Conservation (phyloP, 2,329 filamentous ascomycete genomes). For the Rugonectria rugulosa region DNA sequence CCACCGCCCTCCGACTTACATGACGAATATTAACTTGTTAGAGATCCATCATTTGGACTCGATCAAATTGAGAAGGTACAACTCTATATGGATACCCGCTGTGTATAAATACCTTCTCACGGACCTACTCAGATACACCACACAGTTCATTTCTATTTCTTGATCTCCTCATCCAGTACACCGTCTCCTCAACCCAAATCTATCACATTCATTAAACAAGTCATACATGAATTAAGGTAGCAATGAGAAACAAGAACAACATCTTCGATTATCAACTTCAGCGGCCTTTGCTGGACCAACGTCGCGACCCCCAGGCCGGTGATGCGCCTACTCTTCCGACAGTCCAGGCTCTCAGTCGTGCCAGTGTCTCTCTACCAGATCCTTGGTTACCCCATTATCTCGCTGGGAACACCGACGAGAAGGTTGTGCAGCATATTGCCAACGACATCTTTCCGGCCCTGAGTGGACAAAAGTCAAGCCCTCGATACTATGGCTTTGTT, state of each 20-base stretch:
- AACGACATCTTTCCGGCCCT: slow-evolving; percentile 64
- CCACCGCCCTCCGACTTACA: slow-evolving; percentile 11
- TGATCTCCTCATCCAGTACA: background rate
- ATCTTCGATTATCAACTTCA: slow-evolving; percentile 38
- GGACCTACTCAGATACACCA: background rate
- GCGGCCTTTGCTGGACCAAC: slow-evolving; percentile 24
- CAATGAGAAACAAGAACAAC: slow-evolving; percentile 31
- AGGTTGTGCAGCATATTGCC: slow-evolving; percentile 52
- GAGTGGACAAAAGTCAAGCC: slow-evolving; percentile 68
- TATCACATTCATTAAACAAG: no score
- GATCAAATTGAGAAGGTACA: background rate
- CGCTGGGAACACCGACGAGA: slow-evolving; percentile 38
- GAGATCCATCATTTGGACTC: background rate
- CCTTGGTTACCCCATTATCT: slow-evolving; percentile 43
- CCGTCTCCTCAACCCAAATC: background rate
- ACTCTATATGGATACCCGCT: background rate
- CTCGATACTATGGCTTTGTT: slow-evolving; percentile 88
- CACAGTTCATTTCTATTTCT: background rate
- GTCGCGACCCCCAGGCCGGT: slow-evolving; percentile 8
- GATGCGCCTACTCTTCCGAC: slow-evolving; percentile 48
- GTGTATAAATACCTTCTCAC: background rate
- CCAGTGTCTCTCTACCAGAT: slow-evolving; percentile 51
- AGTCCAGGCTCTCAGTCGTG: slow-evolving; percentile 42
- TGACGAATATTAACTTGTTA: background rate
- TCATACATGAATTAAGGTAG: no score